These are phyloP conservation scores for Oenanthe javanica DNA, from an alignment of 140 eudicot species.

Conservation along the genomic window DNA sequence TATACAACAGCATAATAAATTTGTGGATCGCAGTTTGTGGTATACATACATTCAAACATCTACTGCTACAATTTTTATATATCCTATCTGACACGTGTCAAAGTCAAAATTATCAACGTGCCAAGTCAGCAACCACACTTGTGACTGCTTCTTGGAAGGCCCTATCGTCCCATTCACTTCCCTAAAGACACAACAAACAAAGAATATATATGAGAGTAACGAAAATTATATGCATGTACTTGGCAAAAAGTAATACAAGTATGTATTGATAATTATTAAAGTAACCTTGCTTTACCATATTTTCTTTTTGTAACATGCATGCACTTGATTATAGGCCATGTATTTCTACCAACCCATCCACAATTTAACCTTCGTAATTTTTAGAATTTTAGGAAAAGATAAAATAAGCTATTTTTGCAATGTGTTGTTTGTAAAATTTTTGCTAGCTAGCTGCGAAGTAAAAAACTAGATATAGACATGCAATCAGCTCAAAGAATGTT, in stretches of 20 bases:
- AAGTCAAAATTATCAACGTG: conserved; percentile 14
- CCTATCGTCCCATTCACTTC: conserved; percentile 50
- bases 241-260: not conserved
- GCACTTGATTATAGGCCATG: too few species aligned
- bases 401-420: too few species aligned
- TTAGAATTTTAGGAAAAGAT: too few species aligned
- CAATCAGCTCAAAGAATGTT: too few species aligned
- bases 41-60: not conserved
- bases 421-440: too few species aligned
- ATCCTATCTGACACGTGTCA: conserved; percentile 12
- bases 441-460: too few species aligned
- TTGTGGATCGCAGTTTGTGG: not conserved
- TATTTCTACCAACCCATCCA: too few species aligned
- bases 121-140: conserved; percentile 43
- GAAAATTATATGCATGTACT: not conserved
- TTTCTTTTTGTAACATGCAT: not conserved
- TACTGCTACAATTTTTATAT: not conserved
- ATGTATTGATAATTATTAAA: too few species aligned
- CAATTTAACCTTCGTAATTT: too few species aligned
- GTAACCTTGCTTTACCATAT: not conserved
- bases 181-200: conserved; percentile 19
- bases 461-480: too few species aligned
- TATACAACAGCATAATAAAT: not conserved
- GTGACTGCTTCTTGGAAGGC: conserved; percentile 56
- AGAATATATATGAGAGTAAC: not conserved